phyloP scores from a whole-genome alignment of 2,329 filamentous ascomycete species.

The Phyllosticta capitalensis region DNA sequence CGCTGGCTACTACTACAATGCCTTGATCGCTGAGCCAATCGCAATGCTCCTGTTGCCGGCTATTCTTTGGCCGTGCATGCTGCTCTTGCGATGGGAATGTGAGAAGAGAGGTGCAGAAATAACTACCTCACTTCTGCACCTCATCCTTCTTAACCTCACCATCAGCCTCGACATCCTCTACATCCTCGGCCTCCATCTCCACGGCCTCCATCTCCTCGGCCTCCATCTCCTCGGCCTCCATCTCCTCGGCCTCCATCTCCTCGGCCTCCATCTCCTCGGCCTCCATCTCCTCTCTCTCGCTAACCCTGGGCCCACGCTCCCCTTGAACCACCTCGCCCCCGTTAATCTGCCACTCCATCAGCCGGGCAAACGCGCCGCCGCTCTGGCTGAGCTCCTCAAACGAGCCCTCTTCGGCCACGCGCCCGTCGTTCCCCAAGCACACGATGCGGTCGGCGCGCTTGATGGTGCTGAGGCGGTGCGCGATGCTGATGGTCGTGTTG shows the following conservation, averaged over 20 bases:
- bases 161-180: neutral
- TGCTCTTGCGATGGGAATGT: too few relatives aligned
- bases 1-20: too few relatives aligned
- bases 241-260: constrained; percentile 25
- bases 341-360: constrained; percentile 99
- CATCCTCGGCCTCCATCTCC: neutral
- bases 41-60: too few relatives aligned
- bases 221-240: constrained; percentile 22
- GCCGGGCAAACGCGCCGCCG: constrained; percentile 77
- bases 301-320: constrained; percentile 25
- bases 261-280: constrained; percentile 27
- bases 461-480: constrained; percentile 90
- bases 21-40: neutral
- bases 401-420: constrained; percentile 81
- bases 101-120: too few relatives aligned
- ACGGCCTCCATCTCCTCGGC: constrained; percentile 17
- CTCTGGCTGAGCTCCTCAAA: constrained; percentile 69
- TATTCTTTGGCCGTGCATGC: too few relatives aligned
- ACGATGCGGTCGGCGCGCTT: constrained; percentile 93
- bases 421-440: constrained; percentile 76
- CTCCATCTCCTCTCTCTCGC: constrained; percentile 44
- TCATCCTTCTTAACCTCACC: neutral
- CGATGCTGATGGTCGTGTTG: constrained; percentile 96
- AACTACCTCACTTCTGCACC: neutral
- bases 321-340: constrained; percentile 52